Conservation (phyloP, 768 basidiomycete species). For the Neoboletus subvelutipes region DNA sequence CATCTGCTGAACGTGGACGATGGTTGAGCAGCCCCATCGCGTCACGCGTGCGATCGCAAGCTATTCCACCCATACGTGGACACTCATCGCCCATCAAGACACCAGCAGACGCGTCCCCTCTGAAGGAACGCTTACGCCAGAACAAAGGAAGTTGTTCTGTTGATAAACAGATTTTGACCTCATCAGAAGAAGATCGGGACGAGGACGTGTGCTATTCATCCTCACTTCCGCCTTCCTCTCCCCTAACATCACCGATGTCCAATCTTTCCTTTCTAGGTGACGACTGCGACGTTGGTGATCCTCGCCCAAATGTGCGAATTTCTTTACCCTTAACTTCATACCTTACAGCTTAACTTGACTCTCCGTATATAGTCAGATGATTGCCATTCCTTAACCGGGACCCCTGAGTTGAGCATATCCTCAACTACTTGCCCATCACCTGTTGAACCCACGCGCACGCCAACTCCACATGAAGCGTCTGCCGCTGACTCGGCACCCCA, state of each 20-base stretch:
- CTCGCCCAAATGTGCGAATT: slow-evolving; percentile 30
- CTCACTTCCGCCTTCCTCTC: slow-evolving; percentile 42
- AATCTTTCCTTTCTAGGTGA: slow-evolving; percentile 35
- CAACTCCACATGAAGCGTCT: neutral
- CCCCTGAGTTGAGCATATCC: slow-evolving; percentile 16
- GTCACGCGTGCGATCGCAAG: slow-evolving; percentile 16
- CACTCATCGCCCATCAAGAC: slow-evolving; percentile 26
- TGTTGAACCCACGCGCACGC: slow-evolving; percentile 5
- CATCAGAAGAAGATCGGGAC: slow-evolving; percentile 9
- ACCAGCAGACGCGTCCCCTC: slow-evolving; percentile 2
- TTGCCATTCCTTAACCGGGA: neutral
- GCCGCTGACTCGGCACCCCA: neutral
- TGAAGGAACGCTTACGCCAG: slow-evolving; percentile 1
- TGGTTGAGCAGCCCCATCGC: slow-evolving; percentile 55
- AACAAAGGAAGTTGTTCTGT: neutral
- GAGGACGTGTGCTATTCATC: slow-evolving; percentile 24
- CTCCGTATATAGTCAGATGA: slow-evolving; percentile 13
- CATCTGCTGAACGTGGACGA: slow-evolving; percentile 58
- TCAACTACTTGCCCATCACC: slow-evolving; percentile 10
- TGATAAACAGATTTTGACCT: neutral
- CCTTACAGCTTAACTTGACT: slow-evolving; percentile 2
- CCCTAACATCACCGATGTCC: slow-evolving; percentile 44
- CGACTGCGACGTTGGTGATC: slow-evolving; percentile 12
- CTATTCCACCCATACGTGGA: slow-evolving; percentile 15
- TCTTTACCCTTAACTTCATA: slow-evolving; percentile 10